Evolutionary conservation across 129 eudicot genomes (phyloP).

Genomic region (Escallonia herrerae): DNA sequence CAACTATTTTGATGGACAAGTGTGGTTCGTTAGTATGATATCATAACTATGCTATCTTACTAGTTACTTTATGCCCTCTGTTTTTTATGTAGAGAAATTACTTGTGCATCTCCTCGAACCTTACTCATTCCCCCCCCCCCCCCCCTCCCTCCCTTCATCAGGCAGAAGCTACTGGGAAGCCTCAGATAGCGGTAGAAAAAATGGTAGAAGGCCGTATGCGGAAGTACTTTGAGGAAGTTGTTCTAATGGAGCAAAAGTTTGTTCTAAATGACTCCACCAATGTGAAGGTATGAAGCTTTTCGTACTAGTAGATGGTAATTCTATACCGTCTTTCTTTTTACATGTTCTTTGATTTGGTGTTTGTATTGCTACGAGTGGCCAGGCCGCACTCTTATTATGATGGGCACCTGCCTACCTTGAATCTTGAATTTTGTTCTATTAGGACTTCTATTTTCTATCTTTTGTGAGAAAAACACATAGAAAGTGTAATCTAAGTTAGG

Average conservation of each 20-base stretch:
- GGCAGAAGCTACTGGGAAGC: constrained; percentile 88
- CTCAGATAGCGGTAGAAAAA: constrained; percentile 87
- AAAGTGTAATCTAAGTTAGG: too few relatives aligned
- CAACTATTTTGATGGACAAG: background rate
- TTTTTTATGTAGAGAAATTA: too few relatives aligned
- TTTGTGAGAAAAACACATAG: too few relatives aligned
- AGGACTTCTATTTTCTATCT: too few relatives aligned
- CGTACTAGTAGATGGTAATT: background rate
- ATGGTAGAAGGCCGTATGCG: constrained; percentile 96
- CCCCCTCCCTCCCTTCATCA: constrained; percentile 25
- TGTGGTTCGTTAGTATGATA: background rate
- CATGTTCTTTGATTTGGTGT: background rate
- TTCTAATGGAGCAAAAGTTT: constrained; percentile 93
- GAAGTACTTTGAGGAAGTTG: constrained; percentile 93
- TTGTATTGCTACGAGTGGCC: background rate
- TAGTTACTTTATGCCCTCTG: too few relatives aligned
- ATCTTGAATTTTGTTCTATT: too few relatives aligned
- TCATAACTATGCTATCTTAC: background rate
- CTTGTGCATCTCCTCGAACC: too few relatives aligned
- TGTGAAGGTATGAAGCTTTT: constrained; percentile 48
- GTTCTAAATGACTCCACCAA: constrained; percentile 53
- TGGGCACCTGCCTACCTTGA: too few relatives aligned
- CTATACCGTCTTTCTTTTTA: background rate
- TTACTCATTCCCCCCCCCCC: too few relatives aligned
- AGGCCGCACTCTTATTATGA: too few relatives aligned